Conservation (phyloP, 2,329 filamentous ascomycete genomes). For the Colletotrichum costaricense region DNA sequence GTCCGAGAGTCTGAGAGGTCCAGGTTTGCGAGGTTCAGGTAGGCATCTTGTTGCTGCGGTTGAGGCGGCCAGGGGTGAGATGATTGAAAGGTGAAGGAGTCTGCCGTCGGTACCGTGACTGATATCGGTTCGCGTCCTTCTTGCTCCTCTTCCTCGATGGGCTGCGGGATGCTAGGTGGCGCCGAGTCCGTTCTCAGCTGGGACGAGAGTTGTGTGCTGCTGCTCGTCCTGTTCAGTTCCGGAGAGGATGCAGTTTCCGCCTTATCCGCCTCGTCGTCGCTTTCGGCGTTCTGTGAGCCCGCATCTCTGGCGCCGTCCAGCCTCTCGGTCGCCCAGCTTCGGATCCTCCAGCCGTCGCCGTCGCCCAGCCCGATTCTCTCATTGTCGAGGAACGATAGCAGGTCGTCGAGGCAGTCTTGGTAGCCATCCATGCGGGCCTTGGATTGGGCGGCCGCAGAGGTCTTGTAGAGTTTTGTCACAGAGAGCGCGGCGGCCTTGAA, state of each 20-base stretch:
- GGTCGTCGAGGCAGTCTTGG: conserved; percentile 91
- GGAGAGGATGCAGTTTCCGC: conserved; percentile 70
- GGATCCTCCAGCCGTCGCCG: conserved; percentile 76
- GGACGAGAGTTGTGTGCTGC: conserved; percentile 41
- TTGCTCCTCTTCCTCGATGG: conserved; percentile 28
- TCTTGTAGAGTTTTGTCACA: conserved; percentile 97
- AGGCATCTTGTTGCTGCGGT: conserved; percentile 62
- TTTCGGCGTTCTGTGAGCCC: conserved; percentile 66
- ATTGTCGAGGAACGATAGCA: conserved; percentile 86
- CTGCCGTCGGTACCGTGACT: conserved; percentile 65
- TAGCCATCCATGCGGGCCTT: conserved; percentile 85
- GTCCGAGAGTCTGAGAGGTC: conserved; percentile 65
- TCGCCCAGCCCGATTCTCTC: conserved; percentile 82
- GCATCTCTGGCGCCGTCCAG: conserved; percentile 69
- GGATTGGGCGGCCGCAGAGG: conserved; percentile 81
- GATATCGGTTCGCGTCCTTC: conserved; percentile 41
- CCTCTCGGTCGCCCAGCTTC: conserved; percentile 76
- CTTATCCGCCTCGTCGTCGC: conserved; percentile 77
- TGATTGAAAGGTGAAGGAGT: conserved; percentile 78
- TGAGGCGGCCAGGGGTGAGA: conserved; percentile 59
- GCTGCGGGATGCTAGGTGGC: conserved; percentile 39
- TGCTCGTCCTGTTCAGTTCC: conserved; percentile 60
- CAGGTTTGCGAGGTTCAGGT: conserved; percentile 71
- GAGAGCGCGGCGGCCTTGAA: conserved; percentile 94
- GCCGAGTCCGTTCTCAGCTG: conserved; percentile 50